A percentile compares a stretch with the other conserved stretches of the same genome.
Evolutionary conservation across 2,329 filamentous ascomycete species (phyloP).

Genomic region (Colletotrichum viniferum): DNA sequence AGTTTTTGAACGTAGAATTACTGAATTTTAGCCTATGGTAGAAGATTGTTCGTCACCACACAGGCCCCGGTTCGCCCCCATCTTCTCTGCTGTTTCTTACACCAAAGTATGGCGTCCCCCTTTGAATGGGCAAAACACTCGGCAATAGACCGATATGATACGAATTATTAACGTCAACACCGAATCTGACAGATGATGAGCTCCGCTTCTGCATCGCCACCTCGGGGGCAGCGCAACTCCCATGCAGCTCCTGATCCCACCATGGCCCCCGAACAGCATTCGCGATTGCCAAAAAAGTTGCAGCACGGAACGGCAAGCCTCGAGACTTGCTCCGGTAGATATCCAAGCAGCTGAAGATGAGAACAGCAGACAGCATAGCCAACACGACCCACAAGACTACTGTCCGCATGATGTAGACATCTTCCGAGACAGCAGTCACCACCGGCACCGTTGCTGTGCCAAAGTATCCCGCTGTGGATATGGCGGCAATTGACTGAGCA

Average conservation of each 20-base stretch:
- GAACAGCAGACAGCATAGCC: background rate
- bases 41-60: background rate
- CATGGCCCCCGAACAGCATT: background rate
- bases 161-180: background rate
- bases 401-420: background rate
- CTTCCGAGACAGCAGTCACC: background rate
- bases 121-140: background rate
- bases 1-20: background rate
- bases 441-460: background rate
- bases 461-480: background rate
- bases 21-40: background rate
- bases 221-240: constrained; percentile 1
- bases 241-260: constrained; percentile 1
- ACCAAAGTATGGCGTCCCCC: background rate
- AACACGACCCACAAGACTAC: background rate
- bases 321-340: constrained; percentile 5
- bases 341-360: background rate
- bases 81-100: background rate
- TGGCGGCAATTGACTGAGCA: background rate
- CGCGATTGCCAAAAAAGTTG: constrained; percentile 1
- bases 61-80: background rate
- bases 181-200: background rate
- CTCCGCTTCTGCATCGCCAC: background rate
- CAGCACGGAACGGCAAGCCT: background rate
- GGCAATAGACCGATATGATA: background rate